These are phyloP conservation scores for Aechmea fasciata DNA, from an alignment of 176 grass and related monocot genomes.

Conservation along the genomic window DNA sequence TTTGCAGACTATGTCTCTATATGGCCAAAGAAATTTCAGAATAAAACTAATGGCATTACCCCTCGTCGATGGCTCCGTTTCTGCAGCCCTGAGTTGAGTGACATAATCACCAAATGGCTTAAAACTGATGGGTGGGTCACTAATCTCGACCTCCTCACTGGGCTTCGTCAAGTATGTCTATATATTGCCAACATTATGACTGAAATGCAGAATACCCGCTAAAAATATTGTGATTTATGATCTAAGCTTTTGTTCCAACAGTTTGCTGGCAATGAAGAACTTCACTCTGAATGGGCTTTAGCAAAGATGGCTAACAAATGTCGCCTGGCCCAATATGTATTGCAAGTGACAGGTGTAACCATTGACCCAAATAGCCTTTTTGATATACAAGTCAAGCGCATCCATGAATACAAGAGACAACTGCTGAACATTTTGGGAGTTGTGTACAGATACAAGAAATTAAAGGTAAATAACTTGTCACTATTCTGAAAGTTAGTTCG, in stretches of 20 bases:
- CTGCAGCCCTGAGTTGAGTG: constrained; percentile 70
- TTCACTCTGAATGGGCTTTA: constrained; percentile 62
- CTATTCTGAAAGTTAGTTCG: background rate
- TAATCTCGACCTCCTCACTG: constrained; percentile 62
- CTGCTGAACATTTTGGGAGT: constrained; percentile 66
- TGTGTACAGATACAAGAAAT: constrained; percentile 71
- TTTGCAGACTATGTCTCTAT: constrained; percentile 57
- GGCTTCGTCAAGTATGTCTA: constrained; percentile 49
- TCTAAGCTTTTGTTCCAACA: constrained; percentile 18
- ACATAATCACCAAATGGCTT: constrained; percentile 60
- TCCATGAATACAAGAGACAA: constrained; percentile 83
- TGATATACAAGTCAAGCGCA: constrained; percentile 80
- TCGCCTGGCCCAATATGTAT: constrained; percentile 54
- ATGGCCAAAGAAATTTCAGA: constrained; percentile 69
- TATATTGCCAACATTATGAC: constrained; percentile 10
- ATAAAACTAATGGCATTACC: constrained; percentile 85
- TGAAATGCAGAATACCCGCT: background rate
- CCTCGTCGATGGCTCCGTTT: constrained; percentile 62
- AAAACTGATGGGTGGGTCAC: constrained; percentile 63
- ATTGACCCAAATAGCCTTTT: constrained; percentile 60
- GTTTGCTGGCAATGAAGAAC: constrained; percentile 62
- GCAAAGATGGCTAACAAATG: constrained; percentile 67
- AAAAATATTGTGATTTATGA: background rate
- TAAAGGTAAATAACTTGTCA: constrained; percentile 31
- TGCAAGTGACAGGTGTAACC: constrained; percentile 44